phyloP scores from a whole-genome alignment of 768 basidiomycete genomes.

The Lentinula aciculospora region DNA sequence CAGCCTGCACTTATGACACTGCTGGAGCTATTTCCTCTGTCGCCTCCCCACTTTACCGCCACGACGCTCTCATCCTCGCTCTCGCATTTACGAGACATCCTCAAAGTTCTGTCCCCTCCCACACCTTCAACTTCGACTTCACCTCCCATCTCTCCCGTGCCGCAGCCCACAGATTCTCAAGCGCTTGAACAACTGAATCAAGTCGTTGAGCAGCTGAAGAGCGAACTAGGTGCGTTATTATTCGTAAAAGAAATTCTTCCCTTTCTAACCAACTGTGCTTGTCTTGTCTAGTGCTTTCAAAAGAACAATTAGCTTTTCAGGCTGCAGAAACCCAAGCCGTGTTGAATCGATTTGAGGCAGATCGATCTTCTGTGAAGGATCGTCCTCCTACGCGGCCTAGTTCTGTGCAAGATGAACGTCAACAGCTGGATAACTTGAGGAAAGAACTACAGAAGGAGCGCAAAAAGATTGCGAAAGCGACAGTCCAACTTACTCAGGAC shows the following conservation, averaged over 20 bases:
- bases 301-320: conserved; percentile 36
- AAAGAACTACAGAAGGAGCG: conserved; percentile 63
- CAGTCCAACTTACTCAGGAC: conserved; percentile 59
- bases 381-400: too few species aligned
- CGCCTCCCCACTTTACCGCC: conserved; percentile 42
- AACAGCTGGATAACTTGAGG: conserved; percentile 45
- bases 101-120: conserved; percentile 24
- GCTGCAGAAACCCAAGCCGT: conserved; percentile 42
- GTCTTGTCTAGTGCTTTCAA: conserved; percentile 36
- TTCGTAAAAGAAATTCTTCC: background rate
- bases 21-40: conserved; percentile 48
- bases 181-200: conserved; percentile 47
- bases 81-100: conserved; percentile 29
- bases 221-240: conserved; percentile 57
- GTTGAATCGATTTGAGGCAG: conserved; percentile 49
- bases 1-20: conserved; percentile 27
- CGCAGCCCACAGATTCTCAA: conserved; percentile 19
- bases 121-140: conserved; percentile 14
- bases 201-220: conserved; percentile 42
- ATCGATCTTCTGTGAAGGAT: conserved; percentile 35
- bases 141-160: conserved; percentile 11
- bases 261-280: conserved; percentile 7
- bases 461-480: conserved; percentile 56
- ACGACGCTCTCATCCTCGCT: conserved; percentile 43
- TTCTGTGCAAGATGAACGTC: conserved; percentile 52